Base-by-base conservation (phyloP, 208 protist genomes). In the Wallacemonas sp. region DNA sequence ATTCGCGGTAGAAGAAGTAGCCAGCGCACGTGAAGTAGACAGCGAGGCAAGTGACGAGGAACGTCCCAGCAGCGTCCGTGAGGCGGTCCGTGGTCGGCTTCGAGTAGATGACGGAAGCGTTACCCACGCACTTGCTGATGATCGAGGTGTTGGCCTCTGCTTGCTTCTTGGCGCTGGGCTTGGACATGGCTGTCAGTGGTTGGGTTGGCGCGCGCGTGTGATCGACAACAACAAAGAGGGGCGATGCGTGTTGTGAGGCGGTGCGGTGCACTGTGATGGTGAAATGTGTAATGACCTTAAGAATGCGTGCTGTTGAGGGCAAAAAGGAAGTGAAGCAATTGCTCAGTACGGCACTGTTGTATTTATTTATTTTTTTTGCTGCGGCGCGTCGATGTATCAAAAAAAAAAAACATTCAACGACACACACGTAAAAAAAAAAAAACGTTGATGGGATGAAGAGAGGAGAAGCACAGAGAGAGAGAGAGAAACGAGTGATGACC, bases 1-100 rank as follows among this genome's bases (percentile, higher is more conserved):
- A 23, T 49, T 94, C 86, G 28, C 86, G 89, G 78, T 92, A 92
- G 36, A 89, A 76, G 36, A 94, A 67, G 57, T 92, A 91, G 1
- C 81, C 84, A 14, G 68, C 73, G n/a, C 82, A 64, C 25, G 88
- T 87, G 67, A 91, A 92, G 81, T 94, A 94, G 55, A 94, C 63
- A 14, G 83, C 74, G 59, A 92, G 77, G 69, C 82, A 91, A 36
- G 72, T 18, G 10, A 94, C 72, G 23, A 94, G 65, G 49, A 94
- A 87, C 0, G 80, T 82, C 1, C 89, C 89, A 0, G 81, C 79
- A 50, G 87, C 67, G 61, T 94, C 86, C 4, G 83, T 92, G n/a
- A 92, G 77, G 25, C 45, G 48, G 20, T 82, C 74, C 11, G 88
- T 90, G 11, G 72, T 82, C 28, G 50, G 44, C 71, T 77, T 82